phyloP scores from a whole-genome alignment of 495 filamentous ascomycete species.

The Penicillium egyptiacum region DNA sequence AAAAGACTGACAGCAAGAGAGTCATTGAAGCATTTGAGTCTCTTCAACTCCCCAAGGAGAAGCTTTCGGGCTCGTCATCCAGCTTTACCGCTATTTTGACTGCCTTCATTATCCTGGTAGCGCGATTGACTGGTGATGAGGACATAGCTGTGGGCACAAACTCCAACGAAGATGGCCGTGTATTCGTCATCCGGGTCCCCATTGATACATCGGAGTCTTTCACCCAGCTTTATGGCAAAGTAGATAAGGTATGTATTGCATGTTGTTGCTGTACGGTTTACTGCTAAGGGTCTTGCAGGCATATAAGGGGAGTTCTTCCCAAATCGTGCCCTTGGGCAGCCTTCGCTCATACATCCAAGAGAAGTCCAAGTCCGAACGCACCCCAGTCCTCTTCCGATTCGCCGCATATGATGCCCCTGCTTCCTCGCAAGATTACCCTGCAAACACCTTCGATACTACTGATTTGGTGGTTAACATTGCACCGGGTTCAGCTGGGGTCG shows the following conservation, averaged over 20 bases:
- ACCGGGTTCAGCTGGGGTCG: conserved; percentile 32
- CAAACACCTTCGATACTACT: conserved; percentile 47
- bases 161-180: conserved; percentile 44
- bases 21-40: conserved; percentile 52
- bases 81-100: conserved; percentile 49
- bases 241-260: conserved; percentile 43
- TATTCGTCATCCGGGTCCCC: conserved; percentile 49
- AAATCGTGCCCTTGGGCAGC: conserved; percentile 47
- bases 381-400: conserved; percentile 49
- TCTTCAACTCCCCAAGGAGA: conserved; percentile 40
- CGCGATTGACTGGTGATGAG: conserved; percentile 54
- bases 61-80: conserved; percentile 41
- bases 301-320: conserved; percentile 44
- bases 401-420: conserved; percentile 51
- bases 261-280: background rate
- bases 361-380: conserved; percentile 42
- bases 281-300: conserved; percentile 26
- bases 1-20: conserved; percentile 39
- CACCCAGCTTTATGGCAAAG: conserved; percentile 41
- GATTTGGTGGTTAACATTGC: conserved; percentile 50
- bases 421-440: conserved; percentile 47
- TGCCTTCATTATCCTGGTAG: conserved; percentile 49
- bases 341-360: conserved; percentile 49
- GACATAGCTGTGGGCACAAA: conserved; percentile 53
- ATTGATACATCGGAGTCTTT: conserved; percentile 44